Percentiles rank a stretch among this genome's conserved stretches.
Conservation (phyloP, 2,329 filamentous ascomycete species). For the Monosporascus sp. region DNA sequence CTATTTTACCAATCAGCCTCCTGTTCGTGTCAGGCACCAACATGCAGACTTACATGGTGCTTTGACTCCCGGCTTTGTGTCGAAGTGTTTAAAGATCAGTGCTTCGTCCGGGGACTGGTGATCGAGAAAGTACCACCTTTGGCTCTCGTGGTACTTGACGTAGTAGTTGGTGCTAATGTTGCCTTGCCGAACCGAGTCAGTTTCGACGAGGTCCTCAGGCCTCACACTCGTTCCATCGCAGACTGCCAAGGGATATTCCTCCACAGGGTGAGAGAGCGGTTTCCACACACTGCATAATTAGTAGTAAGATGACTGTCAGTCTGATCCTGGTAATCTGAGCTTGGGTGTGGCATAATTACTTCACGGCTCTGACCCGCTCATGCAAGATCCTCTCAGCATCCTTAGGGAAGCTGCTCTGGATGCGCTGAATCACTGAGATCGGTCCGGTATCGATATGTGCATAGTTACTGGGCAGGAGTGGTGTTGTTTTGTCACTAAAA, state of each 20-base stretch:
- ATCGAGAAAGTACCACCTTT: conserved; percentile 6
- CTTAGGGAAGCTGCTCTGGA: conserved; percentile 2
- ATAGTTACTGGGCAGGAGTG: conserved; percentile 2
- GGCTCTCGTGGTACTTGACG: conserved; percentile 1
- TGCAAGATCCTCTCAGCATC: conserved; percentile 1
- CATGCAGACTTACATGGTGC: conserved; percentile 4
- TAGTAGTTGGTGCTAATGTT: conserved; percentile 5
- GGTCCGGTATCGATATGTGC: conserved; percentile 1
- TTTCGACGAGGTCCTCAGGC: conserved; percentile 5
- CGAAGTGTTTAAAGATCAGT: conserved; percentile 8
- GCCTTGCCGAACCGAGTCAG: conserved; percentile 3
- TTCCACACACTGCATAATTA: conserved; percentile 3
- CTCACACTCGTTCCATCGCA: conserved; percentile 5
- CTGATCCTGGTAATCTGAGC: background rate
- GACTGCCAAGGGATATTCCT: conserved; percentile 5
- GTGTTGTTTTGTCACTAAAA: conserved; percentile 2
- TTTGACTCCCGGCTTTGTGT: conserved; percentile 4
- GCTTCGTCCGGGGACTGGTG: conserved; percentile 5
- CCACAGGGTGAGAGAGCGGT: conserved; percentile 2
- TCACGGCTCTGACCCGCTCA: conserved; percentile 5
- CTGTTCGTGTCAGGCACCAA: background rate
- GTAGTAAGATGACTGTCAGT: background rate
- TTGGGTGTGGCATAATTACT: background rate
- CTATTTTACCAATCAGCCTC: background rate
- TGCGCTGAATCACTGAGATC: conserved; percentile 1